phyloP scores from a whole-genome alignment of 2,329 filamentous ascomycete genomes.

The Fusarium keratoplasticum region DNA sequence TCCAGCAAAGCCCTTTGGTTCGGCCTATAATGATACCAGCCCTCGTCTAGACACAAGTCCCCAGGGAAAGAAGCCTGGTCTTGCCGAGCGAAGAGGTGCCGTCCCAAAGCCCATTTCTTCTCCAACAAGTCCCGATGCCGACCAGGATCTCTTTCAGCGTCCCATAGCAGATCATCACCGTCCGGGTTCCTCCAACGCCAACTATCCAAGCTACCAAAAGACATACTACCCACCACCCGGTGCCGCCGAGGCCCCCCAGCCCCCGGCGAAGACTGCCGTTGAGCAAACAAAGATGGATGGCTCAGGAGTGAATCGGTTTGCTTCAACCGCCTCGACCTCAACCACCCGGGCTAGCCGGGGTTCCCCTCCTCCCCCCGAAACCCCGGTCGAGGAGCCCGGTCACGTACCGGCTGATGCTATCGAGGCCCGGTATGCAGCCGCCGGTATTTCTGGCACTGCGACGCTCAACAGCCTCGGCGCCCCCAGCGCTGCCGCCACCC shows the following conservation, averaged over 20 bases:
- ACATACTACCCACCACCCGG: conserved; percentile 71
- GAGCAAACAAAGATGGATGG: conserved; percentile 52
- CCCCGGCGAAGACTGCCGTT: conserved; percentile 34
- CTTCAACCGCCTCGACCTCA: conserved; percentile 90
- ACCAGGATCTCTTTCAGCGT: conserved; percentile 84
- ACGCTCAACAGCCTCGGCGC: conserved; percentile 79
- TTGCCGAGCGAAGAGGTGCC: conserved; percentile 87
- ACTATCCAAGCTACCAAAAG: conserved; percentile 65
- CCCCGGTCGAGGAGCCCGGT: conserved; percentile 81
- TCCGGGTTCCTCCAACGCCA: conserved; percentile 54
- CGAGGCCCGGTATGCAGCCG: conserved; percentile 90
- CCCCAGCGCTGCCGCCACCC: conserved; percentile 83
- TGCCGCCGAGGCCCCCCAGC: conserved; percentile 48
- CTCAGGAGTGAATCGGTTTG: conserved; percentile 69
- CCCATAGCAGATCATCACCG: conserved; percentile 60
- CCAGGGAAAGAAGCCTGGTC: conserved; percentile 68
- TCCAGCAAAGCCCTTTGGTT: conserved; percentile 58
- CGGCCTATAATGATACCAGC: conserved; percentile 61
- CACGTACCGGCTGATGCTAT: conserved; percentile 82
- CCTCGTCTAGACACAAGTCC: conserved; percentile 68
- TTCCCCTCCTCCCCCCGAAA: conserved; percentile 94
- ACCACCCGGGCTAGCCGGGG: conserved; percentile 93
- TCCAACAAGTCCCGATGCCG: conserved; percentile 79
- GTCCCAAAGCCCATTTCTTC: conserved; percentile 85
- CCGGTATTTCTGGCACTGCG: conserved; percentile 87